A percentile compares a stretch with the other conserved stretches of the same genome.
Conservation (phyloP, 2,329 filamentous ascomycete species). For the Arthrobotrys sphaeroides region DNA sequence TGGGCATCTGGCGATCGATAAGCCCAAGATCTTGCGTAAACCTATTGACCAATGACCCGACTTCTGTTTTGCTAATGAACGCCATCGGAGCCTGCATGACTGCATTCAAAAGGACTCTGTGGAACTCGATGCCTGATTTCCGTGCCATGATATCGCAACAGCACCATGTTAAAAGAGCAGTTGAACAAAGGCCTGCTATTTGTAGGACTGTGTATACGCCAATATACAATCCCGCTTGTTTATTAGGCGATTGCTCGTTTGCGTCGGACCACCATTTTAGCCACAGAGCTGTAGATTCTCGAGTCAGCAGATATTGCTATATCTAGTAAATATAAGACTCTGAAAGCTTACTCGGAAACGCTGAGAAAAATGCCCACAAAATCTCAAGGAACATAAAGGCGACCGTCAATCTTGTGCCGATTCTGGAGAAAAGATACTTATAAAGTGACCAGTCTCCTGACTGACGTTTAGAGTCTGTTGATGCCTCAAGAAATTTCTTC, state of each 20-base stretch:
- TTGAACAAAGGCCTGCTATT: constrained; percentile 62
- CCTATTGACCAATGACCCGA: constrained; percentile 63
- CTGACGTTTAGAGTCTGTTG: constrained; percentile 45
- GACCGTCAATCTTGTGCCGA: constrained; percentile 48
- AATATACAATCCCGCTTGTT: constrained; percentile 61
- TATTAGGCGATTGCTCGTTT: constrained; percentile 53
- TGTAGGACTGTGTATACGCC: constrained; percentile 61
- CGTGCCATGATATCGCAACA: constrained; percentile 25
- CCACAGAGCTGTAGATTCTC: constrained; percentile 60
- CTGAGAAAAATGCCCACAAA: constrained; percentile 54
- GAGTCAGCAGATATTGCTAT: too few relatives aligned
- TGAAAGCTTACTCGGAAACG: constrained; percentile 58
- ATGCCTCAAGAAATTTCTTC: background rate
- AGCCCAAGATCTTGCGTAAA: constrained; percentile 64
- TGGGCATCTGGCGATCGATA: constrained; percentile 63
- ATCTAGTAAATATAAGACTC: constrained; percentile 22
- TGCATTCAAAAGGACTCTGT: constrained; percentile 12
- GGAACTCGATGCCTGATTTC: constrained; percentile 36
- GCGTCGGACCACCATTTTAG: constrained; percentile 61
- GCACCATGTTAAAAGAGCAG: constrained; percentile 32
- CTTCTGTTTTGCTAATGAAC: constrained; percentile 62
- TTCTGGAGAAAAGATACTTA: constrained; percentile 56
- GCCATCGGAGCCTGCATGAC: constrained; percentile 60
- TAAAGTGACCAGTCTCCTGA: constrained; percentile 61
- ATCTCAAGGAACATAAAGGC: constrained; percentile 55